Conservation (phyloP, 164 flowering plant genomes). For the Dillenia turbinata region DNA sequence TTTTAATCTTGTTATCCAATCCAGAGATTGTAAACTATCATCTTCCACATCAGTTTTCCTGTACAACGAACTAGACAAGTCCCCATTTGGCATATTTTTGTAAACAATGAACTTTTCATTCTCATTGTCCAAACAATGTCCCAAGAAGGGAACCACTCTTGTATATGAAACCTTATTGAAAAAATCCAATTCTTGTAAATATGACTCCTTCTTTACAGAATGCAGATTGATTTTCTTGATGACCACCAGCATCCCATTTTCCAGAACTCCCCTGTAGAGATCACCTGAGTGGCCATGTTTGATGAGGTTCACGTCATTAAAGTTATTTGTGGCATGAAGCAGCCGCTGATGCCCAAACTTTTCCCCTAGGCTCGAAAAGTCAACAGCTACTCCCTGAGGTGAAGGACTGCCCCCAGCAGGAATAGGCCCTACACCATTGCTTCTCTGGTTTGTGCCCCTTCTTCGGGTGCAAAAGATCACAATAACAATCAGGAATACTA, state of each 20-base stretch:
- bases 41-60: constrained; percentile 47
- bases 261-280: constrained; percentile 65
- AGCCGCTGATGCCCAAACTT: constrained; percentile 69
- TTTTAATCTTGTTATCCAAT: constrained; percentile 96
- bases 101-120: constrained; percentile 77
- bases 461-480: constrained; percentile 32
- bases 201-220: constrained; percentile 47
- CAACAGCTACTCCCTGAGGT: constrained; percentile 35
- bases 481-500: constrained; percentile 26
- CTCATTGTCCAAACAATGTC: constrained; percentile 84
- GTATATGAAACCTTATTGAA: constrained; percentile 61
- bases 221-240: constrained; percentile 61
- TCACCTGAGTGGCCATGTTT: constrained; percentile 91
- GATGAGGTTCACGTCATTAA: constrained; percentile 66
- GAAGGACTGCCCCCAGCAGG: constrained; percentile 35
- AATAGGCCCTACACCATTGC: constrained; percentile 41
- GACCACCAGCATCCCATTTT: constrained; percentile 56
- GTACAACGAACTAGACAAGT: constrained; percentile 70
- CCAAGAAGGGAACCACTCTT: constrained; percentile 87
- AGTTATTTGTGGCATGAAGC: constrained; percentile 62
- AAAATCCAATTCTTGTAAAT: constrained; percentile 63
- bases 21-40: constrained; percentile 76
- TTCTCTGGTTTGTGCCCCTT: constrained; percentile 42
- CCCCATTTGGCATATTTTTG: constrained; percentile 86
- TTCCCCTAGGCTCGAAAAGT: constrained; percentile 64